Conservation (phyloP, 78 protist species). For the Fonticula alba region DNA sequence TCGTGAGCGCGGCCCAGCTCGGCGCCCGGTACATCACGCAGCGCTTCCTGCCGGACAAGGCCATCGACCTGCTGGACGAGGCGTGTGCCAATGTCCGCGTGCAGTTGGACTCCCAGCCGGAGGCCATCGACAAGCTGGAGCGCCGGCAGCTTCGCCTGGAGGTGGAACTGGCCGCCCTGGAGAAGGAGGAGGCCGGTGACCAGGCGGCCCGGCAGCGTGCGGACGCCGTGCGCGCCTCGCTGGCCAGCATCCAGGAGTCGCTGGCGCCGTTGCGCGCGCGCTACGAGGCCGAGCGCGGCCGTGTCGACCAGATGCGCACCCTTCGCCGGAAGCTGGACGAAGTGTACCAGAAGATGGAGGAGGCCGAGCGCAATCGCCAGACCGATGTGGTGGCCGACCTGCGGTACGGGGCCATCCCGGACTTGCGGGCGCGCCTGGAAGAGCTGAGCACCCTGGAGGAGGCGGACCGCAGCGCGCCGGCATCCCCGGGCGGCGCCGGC, state of each 20-base stretch:
- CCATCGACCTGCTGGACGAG: conserved; percentile 96
- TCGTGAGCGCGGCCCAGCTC: conserved; percentile 80
- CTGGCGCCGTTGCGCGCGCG: conserved; percentile 6
- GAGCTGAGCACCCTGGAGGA: conserved; percentile 2
- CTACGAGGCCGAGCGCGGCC: conserved; percentile 55
- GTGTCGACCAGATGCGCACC: conserved; percentile 43
- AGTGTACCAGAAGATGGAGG: conserved; percentile 30
- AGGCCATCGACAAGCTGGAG: conserved; percentile 66
- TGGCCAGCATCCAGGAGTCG: conserved; percentile 32
- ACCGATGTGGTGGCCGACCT: conserved; percentile 66
- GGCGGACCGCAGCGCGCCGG: not conserved
- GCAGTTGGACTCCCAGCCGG: conserved; percentile 81
- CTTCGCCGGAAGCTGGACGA: conserved; percentile 50
- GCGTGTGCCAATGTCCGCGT: conserved; percentile 77
- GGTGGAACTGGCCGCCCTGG: conserved; percentile 66
- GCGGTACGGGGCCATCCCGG: conserved; percentile 70
- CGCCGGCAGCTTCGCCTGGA: conserved; percentile 73
- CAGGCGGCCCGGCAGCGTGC: conserved; percentile 38
- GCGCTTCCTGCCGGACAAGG: conserved; percentile 94
- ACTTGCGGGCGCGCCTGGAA: conserved; percentile 35
- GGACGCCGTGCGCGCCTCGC: conserved; percentile 25
- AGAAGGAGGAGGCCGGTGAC: conserved; percentile 61
- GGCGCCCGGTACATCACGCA: conserved; percentile 74
- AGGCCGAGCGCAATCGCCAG: conserved; percentile 70
- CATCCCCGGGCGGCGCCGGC: no score